phyloP scores from a whole-genome alignment of 306 rosid species.

The Adenanthera pavonina region DNA sequence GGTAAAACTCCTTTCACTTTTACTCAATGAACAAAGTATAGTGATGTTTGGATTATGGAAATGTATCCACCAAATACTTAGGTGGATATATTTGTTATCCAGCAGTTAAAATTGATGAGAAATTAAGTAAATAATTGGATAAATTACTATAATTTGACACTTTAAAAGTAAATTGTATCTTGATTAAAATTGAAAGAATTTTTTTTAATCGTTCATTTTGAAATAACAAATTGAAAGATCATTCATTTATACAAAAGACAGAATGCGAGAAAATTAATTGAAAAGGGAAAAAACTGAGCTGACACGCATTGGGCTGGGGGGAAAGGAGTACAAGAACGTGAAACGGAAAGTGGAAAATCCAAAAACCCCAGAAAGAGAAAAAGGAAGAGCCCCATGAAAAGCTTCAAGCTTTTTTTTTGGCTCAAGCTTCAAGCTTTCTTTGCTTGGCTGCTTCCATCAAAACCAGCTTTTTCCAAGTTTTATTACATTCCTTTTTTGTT shows the following conservation, averaged over 20 bases:
- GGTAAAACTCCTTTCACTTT: too few relatives aligned
- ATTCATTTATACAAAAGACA: slow-evolving; percentile 1
- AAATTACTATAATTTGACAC: not conserved
- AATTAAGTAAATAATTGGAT: not conserved
- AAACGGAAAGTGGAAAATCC: slow-evolving; percentile 17
- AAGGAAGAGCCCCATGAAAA: slow-evolving; percentile 1
- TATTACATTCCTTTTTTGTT: not conserved
- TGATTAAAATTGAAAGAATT: not conserved
- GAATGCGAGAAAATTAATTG: not conserved
- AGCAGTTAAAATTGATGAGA: not conserved
- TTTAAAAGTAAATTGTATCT: not conserved
- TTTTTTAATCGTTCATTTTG: not conserved
- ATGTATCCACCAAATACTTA: not conserved
- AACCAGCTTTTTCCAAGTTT: not conserved
- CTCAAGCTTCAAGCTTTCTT: not conserved
- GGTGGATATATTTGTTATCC: not conserved
- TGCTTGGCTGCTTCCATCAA: slow-evolving; percentile 28
- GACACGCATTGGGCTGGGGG: slow-evolving; percentile 1
- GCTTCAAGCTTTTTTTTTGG: not conserved
- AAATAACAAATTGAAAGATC: not conserved
- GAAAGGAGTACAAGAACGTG: not conserved
- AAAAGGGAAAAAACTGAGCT: not conserved
- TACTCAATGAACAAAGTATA: too few relatives aligned
- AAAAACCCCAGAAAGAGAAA: slow-evolving; percentile 17
- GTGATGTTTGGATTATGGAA: too few relatives aligned